A percentile compares a stretch with the other conserved stretches of the same genome.
Conservation (phyloP, 768 basidiomycete species). For the Termitomyces sp. region DNA sequence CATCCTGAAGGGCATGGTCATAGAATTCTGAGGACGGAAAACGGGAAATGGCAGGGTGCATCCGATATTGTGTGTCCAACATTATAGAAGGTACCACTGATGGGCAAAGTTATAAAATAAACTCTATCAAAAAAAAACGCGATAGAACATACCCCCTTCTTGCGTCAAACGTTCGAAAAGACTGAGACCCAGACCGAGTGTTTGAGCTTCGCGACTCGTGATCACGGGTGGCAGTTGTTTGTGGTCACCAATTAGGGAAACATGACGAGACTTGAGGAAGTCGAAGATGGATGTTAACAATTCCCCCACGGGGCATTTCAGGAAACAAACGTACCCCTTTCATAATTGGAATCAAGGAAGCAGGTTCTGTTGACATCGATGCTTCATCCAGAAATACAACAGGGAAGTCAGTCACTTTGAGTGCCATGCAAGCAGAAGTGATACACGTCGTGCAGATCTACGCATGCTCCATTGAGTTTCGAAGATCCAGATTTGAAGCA, state of each 20-base stretch:
- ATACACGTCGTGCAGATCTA: slow-evolving; percentile 89
- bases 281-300: slow-evolving; percentile 6
- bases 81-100: slow-evolving; percentile 84
- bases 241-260: slow-evolving; percentile 94
- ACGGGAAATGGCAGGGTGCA: slow-evolving; percentile 87
- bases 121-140: not conserved
- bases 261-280: slow-evolving; percentile 62
- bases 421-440: slow-evolving; percentile 60
- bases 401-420: slow-evolving; percentile 82
- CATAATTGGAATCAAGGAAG: slow-evolving; percentile 88
- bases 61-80: slow-evolving; percentile 93
- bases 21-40: slow-evolving; percentile 91
- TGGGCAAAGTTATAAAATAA: not conserved
- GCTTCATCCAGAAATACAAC: slow-evolving; percentile 95
- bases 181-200: slow-evolving; percentile 71
- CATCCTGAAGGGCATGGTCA: slow-evolving; percentile 62
- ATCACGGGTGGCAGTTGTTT: slow-evolving; percentile 93
- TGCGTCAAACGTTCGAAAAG: slow-evolving; percentile 89
- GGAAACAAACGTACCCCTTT: slow-evolving; percentile 63
- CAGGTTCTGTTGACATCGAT: slow-evolving; percentile 94
- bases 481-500: not conserved
- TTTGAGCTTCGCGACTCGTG: slow-evolving; percentile 67
- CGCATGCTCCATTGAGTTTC: slow-evolving; percentile 3
- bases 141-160: slow-evolving; percentile 61
- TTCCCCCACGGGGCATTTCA: not conserved